A percentile compares a stretch with the other conserved stretches of the same genome.
Evolutionary conservation across 2,329 filamentous ascomycete genomes (phyloP).

Genomic region (Septoria petroselini): DNA sequence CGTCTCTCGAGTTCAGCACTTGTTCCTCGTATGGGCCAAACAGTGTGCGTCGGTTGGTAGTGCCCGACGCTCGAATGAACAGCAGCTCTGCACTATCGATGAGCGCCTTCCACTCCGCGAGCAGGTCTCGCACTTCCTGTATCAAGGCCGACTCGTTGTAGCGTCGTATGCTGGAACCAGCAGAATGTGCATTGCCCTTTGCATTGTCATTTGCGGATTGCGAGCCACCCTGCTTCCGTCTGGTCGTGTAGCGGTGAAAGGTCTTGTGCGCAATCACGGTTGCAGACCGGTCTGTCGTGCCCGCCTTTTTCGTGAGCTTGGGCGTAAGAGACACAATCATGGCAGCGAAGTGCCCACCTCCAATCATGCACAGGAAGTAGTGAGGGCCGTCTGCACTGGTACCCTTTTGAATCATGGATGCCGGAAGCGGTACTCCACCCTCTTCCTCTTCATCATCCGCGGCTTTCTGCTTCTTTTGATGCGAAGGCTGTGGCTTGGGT

Average conservation of each 20-base stretch:
- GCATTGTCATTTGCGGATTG: constrained; percentile 91
- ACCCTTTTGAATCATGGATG: constrained; percentile 37
- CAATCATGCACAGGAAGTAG: constrained; percentile 97
- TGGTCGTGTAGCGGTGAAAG: constrained; percentile 94
- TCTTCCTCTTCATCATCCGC: constrained; percentile 43
- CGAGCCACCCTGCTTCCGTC: constrained; percentile 91
- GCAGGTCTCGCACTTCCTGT: constrained; percentile 78
- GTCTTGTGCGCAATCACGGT: constrained; percentile 93
- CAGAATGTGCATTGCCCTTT: constrained; percentile 92
- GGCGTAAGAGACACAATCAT: constrained; percentile 91
- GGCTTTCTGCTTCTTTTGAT: constrained; percentile 45
- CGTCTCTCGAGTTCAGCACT: constrained; percentile 73
- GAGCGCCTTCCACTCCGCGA: constrained; percentile 79
- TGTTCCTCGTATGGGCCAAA: constrained; percentile 91
- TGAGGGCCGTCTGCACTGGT: constrained; percentile 69
- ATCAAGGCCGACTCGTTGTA: constrained; percentile 91
- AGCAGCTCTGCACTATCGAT: constrained; percentile 81
- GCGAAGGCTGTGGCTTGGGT: constrained; percentile 52
- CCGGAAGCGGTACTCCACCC: constrained; percentile 57
- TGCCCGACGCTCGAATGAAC: constrained; percentile 86
- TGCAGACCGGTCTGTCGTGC: constrained; percentile 77
- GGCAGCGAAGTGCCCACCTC: constrained; percentile 92
- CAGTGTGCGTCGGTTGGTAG: constrained; percentile 78
- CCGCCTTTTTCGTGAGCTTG: constrained; percentile 67
- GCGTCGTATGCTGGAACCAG: constrained; percentile 80